Conservation (phyloP, 768 basidiomycete species). For the Wakefieldia striispora region DNA sequence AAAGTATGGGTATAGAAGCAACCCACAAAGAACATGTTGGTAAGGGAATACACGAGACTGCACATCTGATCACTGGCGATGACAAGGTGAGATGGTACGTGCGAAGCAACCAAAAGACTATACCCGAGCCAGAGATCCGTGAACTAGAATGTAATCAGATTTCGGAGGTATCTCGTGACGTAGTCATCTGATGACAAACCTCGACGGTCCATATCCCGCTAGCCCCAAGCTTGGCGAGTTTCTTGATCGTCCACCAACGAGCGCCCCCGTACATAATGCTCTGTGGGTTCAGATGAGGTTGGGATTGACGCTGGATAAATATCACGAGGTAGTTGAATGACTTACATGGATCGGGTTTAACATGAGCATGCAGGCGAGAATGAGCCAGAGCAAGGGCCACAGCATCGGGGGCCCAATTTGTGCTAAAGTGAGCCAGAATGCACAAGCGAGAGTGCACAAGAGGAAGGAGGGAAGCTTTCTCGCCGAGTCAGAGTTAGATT, state of each 20-base stretch:
- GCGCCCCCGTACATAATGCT: conserved; percentile 36
- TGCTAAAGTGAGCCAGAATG: conserved; percentile 83
- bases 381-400: conserved; percentile 85
- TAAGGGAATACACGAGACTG: conserved; percentile 72
- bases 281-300: conserved; percentile 39
- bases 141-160: conserved; percentile 46
- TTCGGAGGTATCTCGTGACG: neutral
- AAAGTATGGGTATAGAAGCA: conserved; percentile 58
- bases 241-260: conserved; percentile 80
- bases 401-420: conserved; percentile 66
- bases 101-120: conserved; percentile 13
- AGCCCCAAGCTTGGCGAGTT: conserved; percentile 56
- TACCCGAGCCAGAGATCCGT: conserved; percentile 90
- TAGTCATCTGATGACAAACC: conserved; percentile 36
- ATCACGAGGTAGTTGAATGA: neutral
- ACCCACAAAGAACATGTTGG: conserved; percentile 68
- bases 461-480: conserved; percentile 75
- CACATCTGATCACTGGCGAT: conserved; percentile 71
- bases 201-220: conserved; percentile 76
- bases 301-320: neutral
- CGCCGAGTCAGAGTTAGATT: conserved; percentile 1
- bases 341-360: conserved; percentile 73
- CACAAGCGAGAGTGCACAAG: conserved; percentile 68
- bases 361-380: conserved; percentile 53
- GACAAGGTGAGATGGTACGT: conserved; percentile 6